These are phyloP conservation scores for Trapa bicornis DNA, from an alignment of 345 rosid genomes.

Conservation along the genomic window DNA sequence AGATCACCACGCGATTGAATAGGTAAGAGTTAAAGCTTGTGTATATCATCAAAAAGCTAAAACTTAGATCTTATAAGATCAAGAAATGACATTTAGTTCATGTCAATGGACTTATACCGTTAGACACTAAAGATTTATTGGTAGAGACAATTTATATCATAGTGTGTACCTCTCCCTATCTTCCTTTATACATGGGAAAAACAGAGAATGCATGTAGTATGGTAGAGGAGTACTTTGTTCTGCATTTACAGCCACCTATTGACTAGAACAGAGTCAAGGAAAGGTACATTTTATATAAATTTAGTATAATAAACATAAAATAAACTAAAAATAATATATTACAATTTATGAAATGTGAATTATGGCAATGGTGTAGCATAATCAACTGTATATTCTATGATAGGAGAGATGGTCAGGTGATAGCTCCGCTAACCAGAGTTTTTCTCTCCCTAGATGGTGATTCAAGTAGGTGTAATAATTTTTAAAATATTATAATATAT, in stretches of 20 bases:
- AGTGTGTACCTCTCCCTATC: conserved; percentile 80
- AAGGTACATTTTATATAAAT: conserved; percentile 15
- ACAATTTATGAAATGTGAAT: too few relatives aligned
- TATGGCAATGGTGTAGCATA: too few relatives aligned
- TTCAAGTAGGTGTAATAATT: too few relatives aligned
- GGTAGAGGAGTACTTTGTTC: conserved; percentile 64
- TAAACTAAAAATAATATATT: too few relatives aligned
- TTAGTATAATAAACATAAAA: too few relatives aligned
- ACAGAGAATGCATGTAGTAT: conserved; percentile 55
- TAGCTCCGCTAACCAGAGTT: too few relatives aligned
- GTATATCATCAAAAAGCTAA: conserved; percentile 60
- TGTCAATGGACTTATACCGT: conserved; percentile 41
- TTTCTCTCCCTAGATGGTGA: too few relatives aligned
- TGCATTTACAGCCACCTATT: conserved; percentile 75
- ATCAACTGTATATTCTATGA: too few relatives aligned
- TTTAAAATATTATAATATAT: too few relatives aligned
- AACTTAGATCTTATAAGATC: conserved; percentile 83
- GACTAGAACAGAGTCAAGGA: conserved; percentile 60
- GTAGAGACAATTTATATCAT: conserved; percentile 45
- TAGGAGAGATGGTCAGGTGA: too few relatives aligned
- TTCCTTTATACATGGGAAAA: conserved; percentile 94
- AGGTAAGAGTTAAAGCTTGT: conserved; percentile 89
- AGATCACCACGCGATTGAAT: conserved; percentile 68
- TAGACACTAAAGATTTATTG: conserved; percentile 20
- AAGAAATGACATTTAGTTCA: conserved; percentile 65